A percentile compares a stretch with the other conserved stretches of the same genome.
phyloP scores from a whole-genome alignment of 352 stramenopile genomes.

The Pelagophyceae sp. region DNA sequence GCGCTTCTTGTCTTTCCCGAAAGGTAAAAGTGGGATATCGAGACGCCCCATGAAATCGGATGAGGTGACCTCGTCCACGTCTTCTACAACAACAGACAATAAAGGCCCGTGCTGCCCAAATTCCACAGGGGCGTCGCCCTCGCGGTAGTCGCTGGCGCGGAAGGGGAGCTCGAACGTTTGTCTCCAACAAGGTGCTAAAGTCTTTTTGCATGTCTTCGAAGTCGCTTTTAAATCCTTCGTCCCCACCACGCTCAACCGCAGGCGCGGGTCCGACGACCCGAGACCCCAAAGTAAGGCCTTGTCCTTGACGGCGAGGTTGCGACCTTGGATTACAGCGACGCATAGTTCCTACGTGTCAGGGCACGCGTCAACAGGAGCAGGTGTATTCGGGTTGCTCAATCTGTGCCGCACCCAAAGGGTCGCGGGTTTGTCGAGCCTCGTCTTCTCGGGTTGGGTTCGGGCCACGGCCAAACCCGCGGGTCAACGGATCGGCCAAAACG shows the following conservation, averaged over 20 bases:
- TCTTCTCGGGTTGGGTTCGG: no score
- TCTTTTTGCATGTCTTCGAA: slow-evolving; percentile 8
- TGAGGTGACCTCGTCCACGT: neutral
- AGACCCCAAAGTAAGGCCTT: slow-evolving; percentile 9
- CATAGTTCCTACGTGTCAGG: slow-evolving; percentile 8
- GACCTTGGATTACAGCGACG: neutral
- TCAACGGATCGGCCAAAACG: no score
- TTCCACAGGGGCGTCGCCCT: neutral
- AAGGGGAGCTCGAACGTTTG: neutral
- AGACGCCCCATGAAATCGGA: slow-evolving; percentile 12
- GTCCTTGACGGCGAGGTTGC: slow-evolving; percentile 16
- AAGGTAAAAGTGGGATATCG: neutral
- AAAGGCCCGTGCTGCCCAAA: neutral
- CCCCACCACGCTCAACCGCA: neutral
- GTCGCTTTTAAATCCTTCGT: neutral
- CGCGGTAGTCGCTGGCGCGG: neutral
- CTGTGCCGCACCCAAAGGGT: no score
- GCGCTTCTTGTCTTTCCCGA: neutral
- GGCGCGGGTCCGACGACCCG: slow-evolving; percentile 9
- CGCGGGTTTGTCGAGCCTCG: no score
- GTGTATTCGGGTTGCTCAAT: no score
- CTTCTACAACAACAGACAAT: neutral
- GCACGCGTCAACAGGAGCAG: no score
- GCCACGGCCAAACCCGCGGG: no score
- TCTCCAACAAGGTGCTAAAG: neutral